phyloP scores from a whole-genome alignment of 805 yeast species.

The Cyberlindnera subsufficiens region DNA sequence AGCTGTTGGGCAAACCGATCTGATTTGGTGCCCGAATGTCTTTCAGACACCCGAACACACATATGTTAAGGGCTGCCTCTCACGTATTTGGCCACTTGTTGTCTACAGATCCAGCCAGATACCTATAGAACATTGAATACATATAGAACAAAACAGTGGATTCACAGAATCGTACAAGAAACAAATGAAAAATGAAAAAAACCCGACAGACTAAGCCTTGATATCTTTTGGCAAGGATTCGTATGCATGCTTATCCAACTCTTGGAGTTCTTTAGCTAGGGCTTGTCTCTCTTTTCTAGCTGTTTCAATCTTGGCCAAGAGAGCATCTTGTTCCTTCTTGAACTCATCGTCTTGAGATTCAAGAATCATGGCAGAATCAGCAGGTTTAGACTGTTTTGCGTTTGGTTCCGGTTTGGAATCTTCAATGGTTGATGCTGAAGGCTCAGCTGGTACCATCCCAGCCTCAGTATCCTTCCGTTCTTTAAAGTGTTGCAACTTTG shows the following conservation, averaged over 20 bases:
- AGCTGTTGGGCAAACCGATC: too few species aligned
- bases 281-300: conserved; percentile 17
- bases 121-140: too few species aligned
- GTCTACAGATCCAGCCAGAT: too few species aligned
- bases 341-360: conserved; percentile 4
- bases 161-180: too few species aligned
- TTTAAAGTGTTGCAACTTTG: conserved; percentile 1
- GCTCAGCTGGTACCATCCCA: background rate
- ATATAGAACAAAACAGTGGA: too few species aligned
- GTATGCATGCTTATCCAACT: conserved; percentile 8
- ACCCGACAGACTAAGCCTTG: background rate
- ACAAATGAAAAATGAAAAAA: background rate
- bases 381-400: conserved; percentile 4
- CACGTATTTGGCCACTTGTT: too few species aligned
- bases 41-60: too few species aligned
- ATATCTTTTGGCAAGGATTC: conserved; percentile 16
- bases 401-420: conserved; percentile 7
- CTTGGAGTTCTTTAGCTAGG: conserved; percentile 13
- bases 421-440: background rate
- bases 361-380: conserved; percentile 6
- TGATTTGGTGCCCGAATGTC: too few species aligned
- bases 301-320: conserved; percentile 14
- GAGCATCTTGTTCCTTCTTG: conserved; percentile 10
- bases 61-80: too few species aligned
- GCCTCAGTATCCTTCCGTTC: conserved; percentile 4